Evolutionary conservation across 2,329 filamentous ascomycete genomes (phyloP).

Genomic region (Colletotrichum sp.): DNA sequence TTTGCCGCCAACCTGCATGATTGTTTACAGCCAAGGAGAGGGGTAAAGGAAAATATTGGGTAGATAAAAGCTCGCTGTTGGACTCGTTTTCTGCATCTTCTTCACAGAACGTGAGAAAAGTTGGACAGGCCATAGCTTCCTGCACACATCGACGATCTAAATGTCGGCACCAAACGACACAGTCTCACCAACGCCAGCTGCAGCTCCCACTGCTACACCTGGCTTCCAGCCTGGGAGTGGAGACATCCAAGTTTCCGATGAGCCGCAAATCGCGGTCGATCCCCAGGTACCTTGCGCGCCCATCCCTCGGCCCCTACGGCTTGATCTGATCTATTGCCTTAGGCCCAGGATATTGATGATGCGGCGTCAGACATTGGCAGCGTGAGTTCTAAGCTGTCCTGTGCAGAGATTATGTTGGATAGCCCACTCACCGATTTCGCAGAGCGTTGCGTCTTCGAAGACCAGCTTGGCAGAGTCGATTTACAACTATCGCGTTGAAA

Average conservation of each 20-base stretch:
- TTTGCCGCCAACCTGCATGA: not conserved
- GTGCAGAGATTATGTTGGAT: rapidly evolving
- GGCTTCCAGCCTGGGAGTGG: not conserved
- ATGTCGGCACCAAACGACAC: not conserved
- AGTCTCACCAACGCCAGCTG: not conserved
- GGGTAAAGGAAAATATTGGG: not conserved
- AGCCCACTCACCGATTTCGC: not conserved
- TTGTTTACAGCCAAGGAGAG: not conserved
- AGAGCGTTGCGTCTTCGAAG: not conserved
- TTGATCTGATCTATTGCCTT: not conserved
- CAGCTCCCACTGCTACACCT: not conserved
- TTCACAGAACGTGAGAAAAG: not conserved
- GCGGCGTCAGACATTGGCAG: not conserved
- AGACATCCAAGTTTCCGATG: not conserved
- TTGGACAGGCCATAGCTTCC: not conserved
- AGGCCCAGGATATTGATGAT: not conserved
- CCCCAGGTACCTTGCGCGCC: not conserved
- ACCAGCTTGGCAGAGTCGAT: not conserved
- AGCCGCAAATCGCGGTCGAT: not conserved
- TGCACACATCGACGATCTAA: not conserved
- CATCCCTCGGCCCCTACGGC: rapidly evolving
- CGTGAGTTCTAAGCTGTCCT: not conserved
- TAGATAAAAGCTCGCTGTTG: not conserved
- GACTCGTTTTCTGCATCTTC: not conserved
- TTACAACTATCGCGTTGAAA: not conserved